Conservation (phyloP, 805 yeast genomes). For the Clavispora santaluciae region DNA sequence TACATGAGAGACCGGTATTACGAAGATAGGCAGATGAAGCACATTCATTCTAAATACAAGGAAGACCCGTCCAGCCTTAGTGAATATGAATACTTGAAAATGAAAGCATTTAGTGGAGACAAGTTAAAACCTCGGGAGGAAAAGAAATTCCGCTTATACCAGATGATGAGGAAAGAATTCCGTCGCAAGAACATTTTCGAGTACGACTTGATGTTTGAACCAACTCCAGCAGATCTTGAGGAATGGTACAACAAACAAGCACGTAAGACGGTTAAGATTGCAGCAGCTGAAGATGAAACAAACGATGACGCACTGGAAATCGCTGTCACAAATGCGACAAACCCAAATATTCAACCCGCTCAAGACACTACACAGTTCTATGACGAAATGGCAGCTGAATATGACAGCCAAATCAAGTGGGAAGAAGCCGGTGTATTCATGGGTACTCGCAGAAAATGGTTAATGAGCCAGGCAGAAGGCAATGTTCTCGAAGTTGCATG, state of each 20-base stretch:
- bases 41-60: conserved; percentile 34
- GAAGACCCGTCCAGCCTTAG: conserved; percentile 35
- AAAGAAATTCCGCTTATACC: conserved; percentile 55
- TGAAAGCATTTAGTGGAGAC: conserved; percentile 55
- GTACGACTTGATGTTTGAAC: conserved; percentile 32
- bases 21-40: conserved; percentile 57
- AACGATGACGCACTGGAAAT: conserved; percentile 7
- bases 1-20: conserved; percentile 63
- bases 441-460: conserved; percentile 69
- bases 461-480: conserved; percentile 73
- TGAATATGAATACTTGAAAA: conserved; percentile 61
- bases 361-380: conserved; percentile 79
- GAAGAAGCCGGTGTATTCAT: conserved; percentile 61
- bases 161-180: conserved; percentile 45
- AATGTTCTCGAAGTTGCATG: conserved; percentile 93
- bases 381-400: conserved; percentile 70
- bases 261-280: conserved; percentile 17
- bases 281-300: conserved; percentile 18
- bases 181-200: conserved; percentile 34
- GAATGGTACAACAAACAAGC: conserved; percentile 38
- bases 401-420: conserved; percentile 74
- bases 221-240: conserved; percentile 38
- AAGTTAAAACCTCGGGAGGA: conserved; percentile 61
- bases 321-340: conserved; percentile 31
- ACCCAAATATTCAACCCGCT: conserved; percentile 53